Evolutionary conservation across 1,284 basidiomycete genomes (phyloP).

Genomic region (Pseudozyma pruni): DNA sequence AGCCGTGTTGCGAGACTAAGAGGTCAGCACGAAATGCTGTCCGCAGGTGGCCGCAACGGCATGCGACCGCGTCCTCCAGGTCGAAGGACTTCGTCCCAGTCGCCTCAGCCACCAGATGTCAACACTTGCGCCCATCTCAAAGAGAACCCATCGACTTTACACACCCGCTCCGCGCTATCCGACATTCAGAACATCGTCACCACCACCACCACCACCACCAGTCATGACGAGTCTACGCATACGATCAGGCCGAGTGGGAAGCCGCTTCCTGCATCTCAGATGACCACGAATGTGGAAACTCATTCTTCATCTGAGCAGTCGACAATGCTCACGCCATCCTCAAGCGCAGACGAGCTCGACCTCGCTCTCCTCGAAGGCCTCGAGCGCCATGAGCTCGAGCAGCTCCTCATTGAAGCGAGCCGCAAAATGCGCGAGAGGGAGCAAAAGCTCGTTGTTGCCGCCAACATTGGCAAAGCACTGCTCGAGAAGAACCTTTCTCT

Average conservation of each 20-base stretch:
- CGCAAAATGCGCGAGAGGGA: conserved; percentile 59
- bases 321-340: conserved; percentile 7
- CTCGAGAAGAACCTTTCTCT: conserved; percentile 61
- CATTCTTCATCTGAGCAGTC: neutral
- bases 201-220: neutral
- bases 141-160: neutral
- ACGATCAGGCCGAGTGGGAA: neutral
- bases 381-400: conserved; percentile 56
- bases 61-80: conserved; percentile 14
- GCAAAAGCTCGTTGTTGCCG: conserved; percentile 57
- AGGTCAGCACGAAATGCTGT: conserved; percentile 4
- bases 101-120: conserved; percentile 1
- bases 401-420: conserved; percentile 52
- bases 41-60: neutral
- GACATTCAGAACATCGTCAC: conserved; percentile 13
- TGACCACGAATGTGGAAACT: neutral
- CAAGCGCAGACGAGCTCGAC: conserved; percentile 31
- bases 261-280: neutral
- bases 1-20: neutral
- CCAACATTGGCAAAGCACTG: conserved; percentile 59
- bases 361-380: conserved; percentile 45
- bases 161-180: conserved; percentile 11
- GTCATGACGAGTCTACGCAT: neutral
- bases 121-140: neutral
- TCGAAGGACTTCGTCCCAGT: conserved; percentile 4